Conservation (phyloP, 192 early-diverging fungal species). For the Coemansia erecta region DNA sequence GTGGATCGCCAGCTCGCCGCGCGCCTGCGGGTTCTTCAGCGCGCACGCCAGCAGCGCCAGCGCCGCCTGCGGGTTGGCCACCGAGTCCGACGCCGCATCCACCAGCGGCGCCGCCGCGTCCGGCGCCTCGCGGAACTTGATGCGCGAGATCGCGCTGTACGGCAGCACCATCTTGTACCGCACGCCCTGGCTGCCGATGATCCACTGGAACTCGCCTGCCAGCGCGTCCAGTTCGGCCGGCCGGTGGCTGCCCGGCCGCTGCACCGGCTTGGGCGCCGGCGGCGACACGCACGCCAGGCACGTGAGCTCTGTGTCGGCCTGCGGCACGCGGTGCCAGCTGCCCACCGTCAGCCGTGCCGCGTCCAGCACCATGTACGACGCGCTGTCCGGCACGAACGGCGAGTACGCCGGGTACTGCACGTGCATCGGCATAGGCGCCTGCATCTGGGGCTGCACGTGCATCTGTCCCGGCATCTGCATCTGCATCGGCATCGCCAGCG, state of each 20-base stretch:
- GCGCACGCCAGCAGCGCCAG: slow-evolving; percentile 32
- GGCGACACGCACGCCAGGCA: slow-evolving; percentile 50
- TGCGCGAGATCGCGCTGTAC: slow-evolving; percentile 44
- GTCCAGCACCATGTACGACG: slow-evolving; percentile 49
- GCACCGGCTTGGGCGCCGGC: slow-evolving; percentile 46
- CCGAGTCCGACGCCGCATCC: slow-evolving; percentile 28
- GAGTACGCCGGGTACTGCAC: slow-evolving; percentile 15
- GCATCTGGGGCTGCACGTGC: slow-evolving; percentile 2
- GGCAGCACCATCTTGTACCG: slow-evolving; percentile 54
- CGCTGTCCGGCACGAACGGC: slow-evolving; percentile 35
- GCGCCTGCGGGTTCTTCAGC: slow-evolving; percentile 40
- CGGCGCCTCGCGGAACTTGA: slow-evolving; percentile 45
- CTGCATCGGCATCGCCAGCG: too few species aligned
- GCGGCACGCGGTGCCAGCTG: slow-evolving; percentile 44
- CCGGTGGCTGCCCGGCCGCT: slow-evolving; percentile 51
- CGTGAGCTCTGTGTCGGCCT: slow-evolving; percentile 42
- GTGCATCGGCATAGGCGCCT: background rate
- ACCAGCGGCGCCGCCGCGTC: slow-evolving; percentile 32
- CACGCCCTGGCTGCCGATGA: slow-evolving; percentile 39
- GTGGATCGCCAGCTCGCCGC: slow-evolving; percentile 47
- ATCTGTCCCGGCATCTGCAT: background rate
- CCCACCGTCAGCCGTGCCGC: slow-evolving; percentile 40
- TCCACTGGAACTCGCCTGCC: slow-evolving; percentile 53
- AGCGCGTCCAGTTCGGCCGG: slow-evolving; percentile 52
- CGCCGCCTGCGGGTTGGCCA: slow-evolving; percentile 40